Evolutionary conservation across 805 yeast genomes (phyloP).

Genomic region (Kodamaea jinghongensis): DNA sequence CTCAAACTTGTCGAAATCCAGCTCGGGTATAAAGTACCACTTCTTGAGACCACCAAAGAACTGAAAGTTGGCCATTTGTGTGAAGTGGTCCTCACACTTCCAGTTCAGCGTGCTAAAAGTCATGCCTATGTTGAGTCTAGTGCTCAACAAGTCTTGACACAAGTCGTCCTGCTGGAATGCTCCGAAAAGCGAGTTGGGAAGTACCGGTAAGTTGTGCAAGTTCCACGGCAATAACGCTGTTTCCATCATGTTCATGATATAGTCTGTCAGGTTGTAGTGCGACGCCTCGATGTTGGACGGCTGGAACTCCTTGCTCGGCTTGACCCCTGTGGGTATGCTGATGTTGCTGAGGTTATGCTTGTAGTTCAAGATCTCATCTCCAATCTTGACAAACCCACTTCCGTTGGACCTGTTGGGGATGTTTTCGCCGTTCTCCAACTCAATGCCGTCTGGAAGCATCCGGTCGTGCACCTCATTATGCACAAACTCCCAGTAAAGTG

Average conservation of each 20-base stretch:
- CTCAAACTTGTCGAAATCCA: slow-evolving; percentile 53
- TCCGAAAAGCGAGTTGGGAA: slow-evolving; percentile 48
- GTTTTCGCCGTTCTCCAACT: slow-evolving; percentile 25
- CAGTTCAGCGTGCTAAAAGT: slow-evolving; percentile 55
- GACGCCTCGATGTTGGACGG: slow-evolving; percentile 10
- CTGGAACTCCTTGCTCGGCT: background rate
- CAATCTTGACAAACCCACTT: slow-evolving; percentile 35
- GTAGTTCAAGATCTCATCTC: slow-evolving; percentile 27
- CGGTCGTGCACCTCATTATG: slow-evolving; percentile 24
- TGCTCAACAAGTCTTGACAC: slow-evolving; percentile 41
- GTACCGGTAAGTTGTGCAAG: slow-evolving; percentile 50
- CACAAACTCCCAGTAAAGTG: slow-evolving; percentile 42
- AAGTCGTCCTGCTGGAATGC: slow-evolving; percentile 40
- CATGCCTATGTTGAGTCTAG: slow-evolving; percentile 52
- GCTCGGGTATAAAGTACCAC: slow-evolving; percentile 65
- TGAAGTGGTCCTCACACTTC: slow-evolving; percentile 59
- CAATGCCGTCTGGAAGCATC: slow-evolving; percentile 21
- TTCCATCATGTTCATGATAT: slow-evolving; percentile 17
- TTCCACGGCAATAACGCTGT: slow-evolving; percentile 52
- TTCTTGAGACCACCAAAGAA: slow-evolving; percentile 53
- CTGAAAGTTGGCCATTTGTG: slow-evolving; percentile 51
- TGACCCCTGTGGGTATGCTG: slow-evolving; percentile 7
- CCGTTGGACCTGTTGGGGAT: slow-evolving; percentile 29
- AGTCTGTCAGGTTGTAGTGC: slow-evolving; percentile 20
- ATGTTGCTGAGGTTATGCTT: slow-evolving; percentile 21